These are phyloP conservation scores for Yamadazyma diddensiae DNA, from an alignment of 1,139 yeast species.

Conservation along the genomic window DNA sequence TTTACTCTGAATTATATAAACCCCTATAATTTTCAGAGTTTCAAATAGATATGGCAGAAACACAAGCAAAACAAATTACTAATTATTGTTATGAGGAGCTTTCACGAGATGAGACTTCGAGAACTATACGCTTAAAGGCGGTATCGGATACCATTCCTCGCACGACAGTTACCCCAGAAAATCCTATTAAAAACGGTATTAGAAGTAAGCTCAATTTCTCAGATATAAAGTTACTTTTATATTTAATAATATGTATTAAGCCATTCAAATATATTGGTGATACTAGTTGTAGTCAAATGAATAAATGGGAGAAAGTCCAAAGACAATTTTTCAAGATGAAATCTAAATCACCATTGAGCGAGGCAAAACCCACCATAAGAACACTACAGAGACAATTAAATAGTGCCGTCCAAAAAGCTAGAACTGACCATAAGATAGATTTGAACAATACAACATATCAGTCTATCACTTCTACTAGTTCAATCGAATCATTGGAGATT, in stretches of 20 bases:
- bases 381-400: constrained; percentile 38
- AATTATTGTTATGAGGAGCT: background rate
- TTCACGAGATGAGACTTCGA: constrained; percentile 1
- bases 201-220: constrained; percentile 27
- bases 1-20: no score
- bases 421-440: constrained; percentile 4
- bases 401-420: constrained; percentile 32
- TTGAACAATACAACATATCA: constrained; percentile 14
- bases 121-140: background rate
- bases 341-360: constrained; percentile 8
- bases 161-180: constrained; percentile 4
- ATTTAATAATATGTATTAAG: constrained; percentile 28
- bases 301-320: constrained; percentile 37
- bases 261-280: constrained; percentile 41
- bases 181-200: constrained; percentile 6
- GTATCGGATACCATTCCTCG: background rate
- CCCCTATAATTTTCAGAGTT: no score
- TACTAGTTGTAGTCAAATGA: constrained; percentile 30
- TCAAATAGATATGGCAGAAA: background rate
- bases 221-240: constrained; percentile 31
- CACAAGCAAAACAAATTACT: background rate
- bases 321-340: constrained; percentile 22
- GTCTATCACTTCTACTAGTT: constrained; percentile 17
- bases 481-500: constrained; percentile 26
- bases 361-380: constrained; percentile 32